Percentiles rank a stretch among this genome's conserved stretches.
phyloP scores from a whole-genome alignment of 1,284 basidiomycete genomes.

The Rhodofomes roseus region DNA sequence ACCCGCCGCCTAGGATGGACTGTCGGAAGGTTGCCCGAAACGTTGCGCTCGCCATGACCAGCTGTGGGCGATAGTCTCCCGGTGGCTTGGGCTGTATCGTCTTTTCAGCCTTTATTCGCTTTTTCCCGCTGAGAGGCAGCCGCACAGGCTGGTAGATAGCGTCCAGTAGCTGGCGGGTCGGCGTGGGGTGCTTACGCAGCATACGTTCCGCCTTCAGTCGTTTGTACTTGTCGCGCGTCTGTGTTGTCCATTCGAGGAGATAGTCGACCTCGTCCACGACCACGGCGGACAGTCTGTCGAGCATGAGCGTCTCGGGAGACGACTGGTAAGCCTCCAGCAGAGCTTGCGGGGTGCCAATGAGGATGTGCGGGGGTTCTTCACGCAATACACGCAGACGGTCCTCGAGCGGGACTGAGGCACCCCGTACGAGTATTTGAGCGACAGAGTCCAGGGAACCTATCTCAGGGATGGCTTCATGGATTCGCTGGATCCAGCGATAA shows the following conservation, averaged over 20 bases:
- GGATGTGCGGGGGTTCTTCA: conserved; percentile 53
- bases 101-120: background rate
- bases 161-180: conserved; percentile 57
- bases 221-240: conserved; percentile 34
- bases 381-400: conserved; percentile 37
- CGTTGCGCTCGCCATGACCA: conserved; percentile 69
- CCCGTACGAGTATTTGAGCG: conserved; percentile 61
- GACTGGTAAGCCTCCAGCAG: conserved; percentile 50
- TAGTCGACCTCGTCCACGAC: conserved; percentile 76
- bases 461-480: conserved; percentile 33
- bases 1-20: conserved; percentile 49
- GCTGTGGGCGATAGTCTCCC: conserved; percentile 39
- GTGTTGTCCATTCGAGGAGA: conserved; percentile 46
- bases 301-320: conserved; percentile 39
- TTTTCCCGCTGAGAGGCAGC: background rate
- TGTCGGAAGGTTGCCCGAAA: conserved; percentile 51
- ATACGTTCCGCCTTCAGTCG: conserved; percentile 36
- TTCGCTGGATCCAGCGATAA: conserved; percentile 59
- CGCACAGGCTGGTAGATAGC: conserved; percentile 37
- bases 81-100: background rate
- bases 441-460: conserved; percentile 33
- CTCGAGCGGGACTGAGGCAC: conserved; percentile 28
- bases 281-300: conserved; percentile 48
- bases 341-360: conserved; percentile 70
- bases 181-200: conserved; percentile 49